These are phyloP conservation scores for Pseudopithomyces chartarum DNA, from an alignment of 2,329 filamentous ascomycete genomes.

Conservation along the genomic window DNA sequence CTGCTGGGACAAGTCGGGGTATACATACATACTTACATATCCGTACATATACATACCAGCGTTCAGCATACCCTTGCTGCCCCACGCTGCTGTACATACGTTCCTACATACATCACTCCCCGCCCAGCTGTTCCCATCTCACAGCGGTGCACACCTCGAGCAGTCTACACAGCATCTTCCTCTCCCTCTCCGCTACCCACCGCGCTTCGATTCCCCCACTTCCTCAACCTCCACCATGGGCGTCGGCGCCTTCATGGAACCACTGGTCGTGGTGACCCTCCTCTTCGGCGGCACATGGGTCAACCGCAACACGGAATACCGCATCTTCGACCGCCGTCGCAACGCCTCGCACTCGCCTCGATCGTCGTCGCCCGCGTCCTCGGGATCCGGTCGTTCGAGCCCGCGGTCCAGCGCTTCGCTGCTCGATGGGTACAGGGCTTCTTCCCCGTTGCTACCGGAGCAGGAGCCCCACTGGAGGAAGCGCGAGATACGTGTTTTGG, in stretches of 20 bases:
- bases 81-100: not conserved
- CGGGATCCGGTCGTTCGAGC: constrained; percentile 49
- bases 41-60: not conserved
- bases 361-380: constrained; percentile 46
- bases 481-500: constrained; percentile 54
- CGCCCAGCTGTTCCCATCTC: no score
- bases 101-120: not conserved
- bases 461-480: constrained; percentile 57
- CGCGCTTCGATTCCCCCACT: not conserved
- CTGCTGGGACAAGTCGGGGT: no score
- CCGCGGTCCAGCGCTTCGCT: constrained; percentile 44
- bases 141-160: no score
- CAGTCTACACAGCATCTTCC: not conserved
- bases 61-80: constrained; percentile 9
- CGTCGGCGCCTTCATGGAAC: constrained; percentile 63
- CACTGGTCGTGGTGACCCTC: constrained; percentile 64
- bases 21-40: no score
- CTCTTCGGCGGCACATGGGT: constrained; percentile 67
- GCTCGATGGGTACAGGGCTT: constrained; percentile 27
- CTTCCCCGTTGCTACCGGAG: constrained; percentile 46
- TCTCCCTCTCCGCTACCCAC: not conserved
- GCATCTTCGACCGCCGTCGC: constrained; percentile 37
- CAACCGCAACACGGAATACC: constrained; percentile 57
- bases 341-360: constrained; percentile 28
- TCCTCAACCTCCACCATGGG: constrained; percentile 52